Percentiles rank a stretch among this genome's conserved stretches.
These are phyloP conservation scores for Talaromyces borbonicus DNA, from an alignment of 495 filamentous ascomycete genomes.

Conservation along the genomic window DNA sequence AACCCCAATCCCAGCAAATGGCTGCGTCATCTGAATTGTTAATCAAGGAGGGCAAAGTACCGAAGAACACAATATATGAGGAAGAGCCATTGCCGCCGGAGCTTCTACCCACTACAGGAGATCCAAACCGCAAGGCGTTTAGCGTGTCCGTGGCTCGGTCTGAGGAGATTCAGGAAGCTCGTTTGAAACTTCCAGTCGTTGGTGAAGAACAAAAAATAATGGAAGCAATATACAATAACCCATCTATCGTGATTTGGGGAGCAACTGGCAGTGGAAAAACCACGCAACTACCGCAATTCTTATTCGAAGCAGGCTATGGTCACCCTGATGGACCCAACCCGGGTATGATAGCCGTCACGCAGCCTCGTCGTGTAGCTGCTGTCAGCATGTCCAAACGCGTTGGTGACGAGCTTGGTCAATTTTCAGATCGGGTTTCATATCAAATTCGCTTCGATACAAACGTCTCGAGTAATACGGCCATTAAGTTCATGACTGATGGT, in stretches of 20 bases:
- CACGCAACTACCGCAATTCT: conserved; percentile 90
- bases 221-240: conserved; percentile 89
- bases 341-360: conserved; percentile 90
- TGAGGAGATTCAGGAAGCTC: conserved; percentile 62
- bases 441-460: conserved; percentile 93
- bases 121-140: conserved; percentile 61
- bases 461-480: conserved; percentile 69
- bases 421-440: conserved; percentile 65
- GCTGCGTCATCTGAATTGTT: conserved; percentile 11
- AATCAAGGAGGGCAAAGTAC: conserved; percentile 16
- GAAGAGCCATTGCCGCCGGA: conserved; percentile 71
- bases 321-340: conserved; percentile 64
- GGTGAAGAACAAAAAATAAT: conserved; percentile 96
- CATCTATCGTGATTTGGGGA: conserved; percentile 85
- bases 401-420: conserved; percentile 66
- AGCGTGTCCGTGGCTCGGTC: conserved; percentile 62
- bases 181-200: conserved; percentile 79
- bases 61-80: conserved; percentile 42
- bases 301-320: conserved; percentile 91
- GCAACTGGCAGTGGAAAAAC: conserved; percentile 96
- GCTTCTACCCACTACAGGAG: conserved; percentile 49
- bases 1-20: conserved; percentile 15
- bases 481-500: conserved; percentile 99
- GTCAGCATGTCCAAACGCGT: conserved; percentile 95
- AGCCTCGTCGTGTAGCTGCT: conserved; percentile 86